Conservation (phyloP, 768 basidiomycete genomes). For the Mycena rebaudengoi region DNA sequence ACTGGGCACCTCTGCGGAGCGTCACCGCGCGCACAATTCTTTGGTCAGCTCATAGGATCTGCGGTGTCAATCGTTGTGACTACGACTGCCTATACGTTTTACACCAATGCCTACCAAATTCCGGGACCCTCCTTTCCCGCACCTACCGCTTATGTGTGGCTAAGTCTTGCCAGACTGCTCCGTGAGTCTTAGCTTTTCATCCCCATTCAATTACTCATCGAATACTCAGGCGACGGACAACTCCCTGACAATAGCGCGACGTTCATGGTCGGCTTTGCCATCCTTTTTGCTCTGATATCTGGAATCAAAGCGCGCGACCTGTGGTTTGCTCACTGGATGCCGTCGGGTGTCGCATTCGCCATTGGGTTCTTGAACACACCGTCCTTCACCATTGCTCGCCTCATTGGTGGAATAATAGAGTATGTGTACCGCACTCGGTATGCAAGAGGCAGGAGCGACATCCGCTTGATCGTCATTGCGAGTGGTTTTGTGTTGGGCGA, state of each 20-base stretch:
- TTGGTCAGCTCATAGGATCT: slow-evolving; percentile 91
- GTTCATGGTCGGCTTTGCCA: slow-evolving; percentile 85
- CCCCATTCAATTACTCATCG: slow-evolving; percentile 29
- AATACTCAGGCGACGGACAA: slow-evolving; percentile 73
- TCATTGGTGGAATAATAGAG: slow-evolving; percentile 88
- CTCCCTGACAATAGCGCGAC: slow-evolving; percentile 76
- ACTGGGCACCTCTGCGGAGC: slow-evolving; percentile 93
- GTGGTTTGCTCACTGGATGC: slow-evolving; percentile 79
- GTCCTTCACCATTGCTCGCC: slow-evolving; percentile 89
- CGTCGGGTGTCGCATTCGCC: slow-evolving; percentile 94
- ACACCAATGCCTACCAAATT: slow-evolving; percentile 86
- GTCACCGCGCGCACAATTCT: slow-evolving; percentile 94
- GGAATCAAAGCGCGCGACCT: slow-evolving; percentile 66
- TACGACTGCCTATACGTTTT: slow-evolving; percentile 86
- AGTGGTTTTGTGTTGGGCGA: slow-evolving; percentile 97
- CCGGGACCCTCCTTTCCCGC: slow-evolving; percentile 96
- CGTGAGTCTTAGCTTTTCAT: slow-evolving; percentile 54
- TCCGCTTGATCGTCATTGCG: slow-evolving; percentile 85
- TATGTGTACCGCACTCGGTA: slow-evolving; percentile 66
- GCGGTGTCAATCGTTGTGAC: slow-evolving; percentile 89
- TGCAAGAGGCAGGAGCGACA: slow-evolving; percentile 64
- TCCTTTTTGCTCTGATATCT: slow-evolving; percentile 74
- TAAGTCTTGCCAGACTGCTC: slow-evolving; percentile 76
- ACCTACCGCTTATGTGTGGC: slow-evolving; percentile 95
- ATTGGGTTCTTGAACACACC: slow-evolving; percentile 97